Evolutionary conservation across 441 rosid genomes (phyloP), one percentile per base, ranked within the genome.

Genomic region (Isatis lusitanica): DNA sequence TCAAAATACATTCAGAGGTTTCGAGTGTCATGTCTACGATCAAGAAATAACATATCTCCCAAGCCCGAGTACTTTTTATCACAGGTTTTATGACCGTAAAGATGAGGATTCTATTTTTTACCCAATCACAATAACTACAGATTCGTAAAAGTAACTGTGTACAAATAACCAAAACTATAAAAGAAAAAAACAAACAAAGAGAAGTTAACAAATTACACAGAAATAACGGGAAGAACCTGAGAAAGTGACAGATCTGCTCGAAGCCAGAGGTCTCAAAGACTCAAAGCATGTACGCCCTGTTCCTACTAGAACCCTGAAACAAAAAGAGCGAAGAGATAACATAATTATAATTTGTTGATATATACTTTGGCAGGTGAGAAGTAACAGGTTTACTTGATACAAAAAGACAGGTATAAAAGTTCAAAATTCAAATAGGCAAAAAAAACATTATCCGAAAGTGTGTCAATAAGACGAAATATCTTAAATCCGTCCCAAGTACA

Each of bases 401-500:
- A 39, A 18, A 33, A 59, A 74, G 61, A 52, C 18, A 42, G 56
- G 59, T 36, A 43, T 62, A 63, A 43, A 33, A 69, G 9, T 18
- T 42, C 12, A 50, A 46, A 65, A 28, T 53, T 76, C 67, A 70
- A 36, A 59, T 36, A 31, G 50, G 57, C 6, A 9, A n/a, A 33
- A 66, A 52, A 35, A 21, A 55, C 52, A 72, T 30, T 36, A 75
- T 96, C 98, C 80, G 93, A 78, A 68, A 96, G 88, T 24, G 86
- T 93, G 83, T 96, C 98, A 53, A 96, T 91, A 79, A 91, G 83
- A 57, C 98, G 99, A 86, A 93, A 96, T 79, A 96, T 83, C 94
- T 87, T 88, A 93, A 96, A 85, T 96, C 99, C 50, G 99, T 96
- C 66, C 98, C 98, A 50, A 96, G 87, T 60, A 96, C 98, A 86